Base-by-base conservation (phyloP, 768 basidiomycete species). In the Tulasnella sp. region DNA sequence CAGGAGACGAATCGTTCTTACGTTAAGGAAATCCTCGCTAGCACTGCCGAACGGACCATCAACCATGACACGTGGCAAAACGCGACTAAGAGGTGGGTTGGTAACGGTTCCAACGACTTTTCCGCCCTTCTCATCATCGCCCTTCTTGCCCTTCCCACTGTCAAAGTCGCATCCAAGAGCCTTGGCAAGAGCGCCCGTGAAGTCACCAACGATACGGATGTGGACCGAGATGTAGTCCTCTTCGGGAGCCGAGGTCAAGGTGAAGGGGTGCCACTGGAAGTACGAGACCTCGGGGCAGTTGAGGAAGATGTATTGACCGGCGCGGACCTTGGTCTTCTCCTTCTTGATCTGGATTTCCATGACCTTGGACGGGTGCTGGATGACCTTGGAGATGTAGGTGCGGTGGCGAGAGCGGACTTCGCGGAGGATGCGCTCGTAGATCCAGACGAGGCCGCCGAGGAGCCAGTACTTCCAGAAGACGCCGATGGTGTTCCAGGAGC, bases 381-480 rank as follows among this genome's bases (percentile, higher is more conserved):
- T n/a, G n/a, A n/a, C n/a, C n/a, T n/a, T n/a, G n/a, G n/a, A n/a
- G n/a, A 52, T n/a, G 58, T 68, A 58, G 58, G 73, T 93, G 80
- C 91, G 87, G 85, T 98, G 96, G 76, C 96, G 91, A 36, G 94
- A 93, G 76, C 97, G 91, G 80, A 97, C 86, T 87, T 98, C 97
- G 83, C 97, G 94, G 42, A 98, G 89, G 83, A 98, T 89, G 75
- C 97, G 94, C 87, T 99, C 97, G 79, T 82, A 86, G 82, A 95
- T 92, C 92, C 92, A 97, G 81, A 98, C 91, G 46, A 92, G 84
- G 78, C 95, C 95, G 38, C 96, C 95, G 78, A 93, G 87, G 75
- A 96, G 87, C 95, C 96, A 96, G 87, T 95, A 97, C 77, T 94
- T 92, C 97, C 97, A 99, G 88, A 99, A 98, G 80, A 97, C 95